Base-by-base conservation (phyloP, 495 filamentous ascomycete species). In the Jackrogersella minutella region DNA sequence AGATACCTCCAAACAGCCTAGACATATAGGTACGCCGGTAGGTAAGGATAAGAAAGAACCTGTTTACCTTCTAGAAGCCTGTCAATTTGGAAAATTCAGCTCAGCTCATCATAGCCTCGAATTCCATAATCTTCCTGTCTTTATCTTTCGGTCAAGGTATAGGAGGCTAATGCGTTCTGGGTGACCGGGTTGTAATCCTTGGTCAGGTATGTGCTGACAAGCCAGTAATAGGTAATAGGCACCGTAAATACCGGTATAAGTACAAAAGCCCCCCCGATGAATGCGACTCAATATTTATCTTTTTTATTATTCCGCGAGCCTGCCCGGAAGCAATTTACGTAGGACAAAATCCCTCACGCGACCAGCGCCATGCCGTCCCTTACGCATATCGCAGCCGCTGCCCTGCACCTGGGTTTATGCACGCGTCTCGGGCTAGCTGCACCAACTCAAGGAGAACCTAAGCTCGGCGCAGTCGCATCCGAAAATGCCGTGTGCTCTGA, bases 401-500 rank as follows among this genome's bases (percentile, higher is more conserved):
- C 57, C 14, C 30, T 74, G 19, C 62, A 70, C 30, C 41, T 74
- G 6, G 43, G 60, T 49, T 52, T 69, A 19, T 30, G 67, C 5
- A 63, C 57, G 24, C 47, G 44, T 31, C 37, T 63, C n/a, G 60
- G 41, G 1, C 41, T 56, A n/a, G 68, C 54, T 7, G 40, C 34
- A 30, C 22, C 69, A 40, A 61, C 37, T 10, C 16, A 30, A 17
- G 30, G 62, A 36, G 34, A 8, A 6, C 71, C 73, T 3, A 72
- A 41, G 68, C 71, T 82, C 1, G 91, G 91, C 2, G 91, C 90
- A 24, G 86, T 92, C 13, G 89, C 91, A 1, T 90, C 86, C 13
- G 89, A 93, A 69, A 91, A 83, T 65, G 68, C 81, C 0, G 80
- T 89, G 56, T 93, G 91, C 66, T 90, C 87, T 61, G 72, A 84